Percentiles rank a stretch among this genome's conserved stretches.
phyloP scores from a whole-genome alignment of 257 asterid species.

The Penstemon eatonii region DNA sequence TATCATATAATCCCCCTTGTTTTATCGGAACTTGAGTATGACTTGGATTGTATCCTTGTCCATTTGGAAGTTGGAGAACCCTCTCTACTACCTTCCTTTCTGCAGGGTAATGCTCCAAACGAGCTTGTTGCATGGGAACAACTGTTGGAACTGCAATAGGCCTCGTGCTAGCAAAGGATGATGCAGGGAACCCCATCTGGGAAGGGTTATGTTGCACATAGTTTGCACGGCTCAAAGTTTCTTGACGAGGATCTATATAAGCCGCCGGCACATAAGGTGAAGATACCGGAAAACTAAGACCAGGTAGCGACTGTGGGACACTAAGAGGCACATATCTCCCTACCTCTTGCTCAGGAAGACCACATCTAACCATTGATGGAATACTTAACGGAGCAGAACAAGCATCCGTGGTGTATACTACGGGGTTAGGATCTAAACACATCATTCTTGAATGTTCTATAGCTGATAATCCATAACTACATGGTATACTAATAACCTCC shows the following conservation, averaged over 20 bases:
- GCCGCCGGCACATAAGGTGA: conserved; percentile 45
- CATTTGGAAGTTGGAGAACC: conserved; percentile 57
- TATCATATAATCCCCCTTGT: conserved; percentile 48
- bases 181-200: conserved; percentile 70
- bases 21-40: conserved; percentile 50
- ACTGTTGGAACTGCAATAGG: conserved; percentile 44
- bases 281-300: too few relatives aligned
- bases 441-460: conserved; percentile 43
- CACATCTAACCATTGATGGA: conserved; percentile 37
- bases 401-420: neutral
- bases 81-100: conserved; percentile 53
- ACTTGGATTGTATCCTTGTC: conserved; percentile 56
- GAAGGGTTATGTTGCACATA: conserved; percentile 54
- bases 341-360: conserved; percentile 43
- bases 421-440: conserved; percentile 39
- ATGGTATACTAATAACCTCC: conserved; percentile 49
- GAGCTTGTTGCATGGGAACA: conserved; percentile 61
- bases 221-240: conserved; percentile 44
- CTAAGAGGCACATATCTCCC: conserved; percentile 51
- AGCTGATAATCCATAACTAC: conserved; percentile 16
- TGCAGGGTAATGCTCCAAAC: conserved; percentile 53
- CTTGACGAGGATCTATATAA: conserved; percentile 61
- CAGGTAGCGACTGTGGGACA: conserved; percentile 38
- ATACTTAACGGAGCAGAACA: conserved; percentile 40
- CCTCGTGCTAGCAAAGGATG: conserved; percentile 58